Percentiles rank a stretch among this genome's conserved stretches.
Conservation (phyloP, 2,329 filamentous ascomycete species). For the Aspergillus sp. region DNA sequence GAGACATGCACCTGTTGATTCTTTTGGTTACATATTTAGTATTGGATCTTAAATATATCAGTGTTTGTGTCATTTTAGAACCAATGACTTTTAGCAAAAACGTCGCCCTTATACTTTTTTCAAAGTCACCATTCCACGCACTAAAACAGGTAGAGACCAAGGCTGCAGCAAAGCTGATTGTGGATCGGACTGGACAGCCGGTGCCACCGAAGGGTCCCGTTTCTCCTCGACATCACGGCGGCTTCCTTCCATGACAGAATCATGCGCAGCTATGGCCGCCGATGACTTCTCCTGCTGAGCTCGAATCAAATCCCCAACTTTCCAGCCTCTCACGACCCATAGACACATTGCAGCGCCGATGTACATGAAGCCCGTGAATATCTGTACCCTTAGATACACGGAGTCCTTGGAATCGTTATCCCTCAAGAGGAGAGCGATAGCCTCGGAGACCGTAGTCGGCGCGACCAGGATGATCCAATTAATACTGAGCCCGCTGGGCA, state of each 20-base stretch:
- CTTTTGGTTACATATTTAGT: not conserved
- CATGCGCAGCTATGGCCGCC: not conserved
- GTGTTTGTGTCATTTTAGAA: no score
- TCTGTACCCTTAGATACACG: conserved; percentile 42
- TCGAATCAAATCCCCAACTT: conserved; percentile 33
- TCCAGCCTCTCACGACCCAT: conserved; percentile 42
- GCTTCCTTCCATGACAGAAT: not conserved
- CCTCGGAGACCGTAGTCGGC: conserved; percentile 48
- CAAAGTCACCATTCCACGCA: conserved; percentile 31
- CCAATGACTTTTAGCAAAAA: not conserved
- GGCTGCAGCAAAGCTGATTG: conserved; percentile 7
- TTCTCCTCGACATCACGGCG: conserved; percentile 13
- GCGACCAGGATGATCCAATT: conserved; percentile 60
- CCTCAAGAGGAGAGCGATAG: conserved; percentile 61
- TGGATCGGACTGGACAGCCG: not conserved
- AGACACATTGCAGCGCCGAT: conserved; percentile 53
- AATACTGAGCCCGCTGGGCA: conserved; percentile 58
- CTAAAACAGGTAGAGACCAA: conserved; percentile 29
- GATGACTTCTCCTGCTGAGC: conserved; percentile 13
- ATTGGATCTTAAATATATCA: not conserved
- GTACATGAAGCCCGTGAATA: conserved; percentile 64
- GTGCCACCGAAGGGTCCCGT: conserved; percentile 5
- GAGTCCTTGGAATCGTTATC: conserved; percentile 31
- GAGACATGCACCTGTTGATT: not conserved
- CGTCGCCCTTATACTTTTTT: conserved; percentile 23